These are phyloP conservation scores for Gomphus bonarii DNA, from an alignment of 1,284 basidiomycete genomes.

Conservation along the genomic window DNA sequence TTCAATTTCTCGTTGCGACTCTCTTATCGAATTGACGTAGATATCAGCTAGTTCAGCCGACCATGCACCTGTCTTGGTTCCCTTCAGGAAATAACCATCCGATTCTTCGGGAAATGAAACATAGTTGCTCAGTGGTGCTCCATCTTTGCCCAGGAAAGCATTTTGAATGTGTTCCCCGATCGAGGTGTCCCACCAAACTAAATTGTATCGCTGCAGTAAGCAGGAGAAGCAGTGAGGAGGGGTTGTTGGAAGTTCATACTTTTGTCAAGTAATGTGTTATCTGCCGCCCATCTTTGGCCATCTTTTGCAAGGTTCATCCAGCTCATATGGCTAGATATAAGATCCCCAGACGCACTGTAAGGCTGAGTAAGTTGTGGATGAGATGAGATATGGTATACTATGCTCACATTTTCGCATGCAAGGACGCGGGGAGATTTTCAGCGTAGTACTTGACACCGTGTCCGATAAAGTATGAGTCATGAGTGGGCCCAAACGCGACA, in stretches of 20 bases:
- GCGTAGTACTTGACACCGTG: slow-evolving; percentile 7
- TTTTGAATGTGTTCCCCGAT: slow-evolving; percentile 10
- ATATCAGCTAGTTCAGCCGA: slow-evolving; percentile 6
- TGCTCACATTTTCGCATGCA: slow-evolving; percentile 7
- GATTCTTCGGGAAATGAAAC: slow-evolving; percentile 9
- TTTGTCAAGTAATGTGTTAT: slow-evolving; percentile 6
- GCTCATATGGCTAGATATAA: slow-evolving; percentile 6
- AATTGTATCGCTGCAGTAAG: not conserved
- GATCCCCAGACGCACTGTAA: slow-evolving; percentile 6
- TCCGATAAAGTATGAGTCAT: slow-evolving; percentile 8
- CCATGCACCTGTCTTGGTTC: slow-evolving; percentile 9
- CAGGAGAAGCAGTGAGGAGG: not conserved
- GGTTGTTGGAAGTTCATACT: not conserved
- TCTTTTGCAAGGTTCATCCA: slow-evolving; percentile 10
- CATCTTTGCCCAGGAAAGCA: slow-evolving; percentile 5
- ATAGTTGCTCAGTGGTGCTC: slow-evolving; percentile 9
- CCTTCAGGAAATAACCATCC: slow-evolving; percentile 7
- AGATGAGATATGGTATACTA: not conserved
- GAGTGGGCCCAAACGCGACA: slow-evolving; percentile 8
- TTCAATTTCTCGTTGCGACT: slow-evolving; percentile 9
- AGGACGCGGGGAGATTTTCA: slow-evolving; percentile 3
- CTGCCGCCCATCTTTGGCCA: slow-evolving; percentile 6
- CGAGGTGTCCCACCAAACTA: slow-evolving; percentile 8
- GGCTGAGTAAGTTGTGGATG: not conserved
- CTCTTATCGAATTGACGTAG: slow-evolving; percentile 7